Base-by-base conservation (phyloP, 495 filamentous ascomycete genomes). In the Tuber umbilicatum region DNA sequence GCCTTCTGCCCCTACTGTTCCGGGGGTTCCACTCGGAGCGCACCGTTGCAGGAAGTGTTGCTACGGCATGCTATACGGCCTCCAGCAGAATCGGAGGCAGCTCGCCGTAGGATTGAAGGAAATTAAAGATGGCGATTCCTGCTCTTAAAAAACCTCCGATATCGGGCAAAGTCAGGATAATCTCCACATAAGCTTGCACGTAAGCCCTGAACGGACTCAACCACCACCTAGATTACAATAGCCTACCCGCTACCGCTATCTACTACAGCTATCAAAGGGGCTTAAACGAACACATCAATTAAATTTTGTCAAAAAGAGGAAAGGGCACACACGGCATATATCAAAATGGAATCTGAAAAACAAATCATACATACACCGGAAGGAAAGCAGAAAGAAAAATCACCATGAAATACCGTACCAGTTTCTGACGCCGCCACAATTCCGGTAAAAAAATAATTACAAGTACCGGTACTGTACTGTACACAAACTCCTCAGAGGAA, bases 401-500 rank as follows among this genome's bases (percentile, higher is more conserved):
- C 27, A 64, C 0, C 27, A 64, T 17, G 27, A 64, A 35, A 64
- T 64, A 35, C 41, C 14, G 41, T 47, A 47, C 55, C 35, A 64
- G 10, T 35, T 64, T 73, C 50, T 23, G 55, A 67, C 50, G 67
- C 50, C 42, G 67, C 50, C 19, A 19, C 37, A 38, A 17, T 37
- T 35, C 37, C 37, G 39, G 35, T 47, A 37, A 78, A 72, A 70
- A 68, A 64, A 78, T 69, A 72, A 72, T 67, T 55, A 68, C n/a
- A n/a, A n/a, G n/a, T n/a, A n/a, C n/a, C n/a, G n/a, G n/a, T n/a
- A n/a, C n/a, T n/a, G n/a, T n/a, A n/a, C n/a, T n/a, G n/a, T n/a
- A n/a, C n/a, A n/a, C n/a, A 78, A 70, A 71, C 70, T 74, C 71
- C 42, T 60, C n/a, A n/a, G n/a, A 64, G 38, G 41, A 79, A 43